A percentile compares a stretch with the other conserved stretches of the same genome.
These are phyloP conservation scores for Vanrija pseudolonga DNA, from an alignment of 1,284 basidiomycete genomes.

Conservation along the genomic window DNA sequence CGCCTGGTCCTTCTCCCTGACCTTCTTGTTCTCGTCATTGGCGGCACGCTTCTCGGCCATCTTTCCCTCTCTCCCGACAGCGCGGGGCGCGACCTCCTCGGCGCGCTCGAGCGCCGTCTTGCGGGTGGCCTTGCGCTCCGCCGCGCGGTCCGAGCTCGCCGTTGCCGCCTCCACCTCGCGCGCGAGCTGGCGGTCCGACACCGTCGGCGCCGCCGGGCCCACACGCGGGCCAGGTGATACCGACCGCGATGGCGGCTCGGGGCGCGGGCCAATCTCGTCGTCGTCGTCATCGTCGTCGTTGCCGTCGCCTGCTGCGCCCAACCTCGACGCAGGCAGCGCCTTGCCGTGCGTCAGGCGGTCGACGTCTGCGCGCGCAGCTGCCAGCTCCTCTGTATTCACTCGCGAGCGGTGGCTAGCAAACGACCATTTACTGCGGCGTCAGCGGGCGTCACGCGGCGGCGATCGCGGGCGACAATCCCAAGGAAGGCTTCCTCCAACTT, in stretches of 20 bases:
- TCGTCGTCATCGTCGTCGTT: slow-evolving; percentile 9
- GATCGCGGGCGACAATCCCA: not conserved
- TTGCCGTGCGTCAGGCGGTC: slow-evolving; percentile 12
- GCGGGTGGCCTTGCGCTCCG: slow-evolving; percentile 26
- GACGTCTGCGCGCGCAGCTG: slow-evolving; percentile 9
- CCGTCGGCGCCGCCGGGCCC: slow-evolving; percentile 28
- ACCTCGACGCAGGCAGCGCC: not conserved
- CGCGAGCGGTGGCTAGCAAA: slow-evolving; percentile 32
- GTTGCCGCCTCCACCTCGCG: slow-evolving; percentile 28
- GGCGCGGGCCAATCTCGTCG: slow-evolving; percentile 3
- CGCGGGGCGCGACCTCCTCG: slow-evolving; percentile 41
- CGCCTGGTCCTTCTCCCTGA: slow-evolving; percentile 40
- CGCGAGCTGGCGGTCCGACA: slow-evolving; percentile 41
- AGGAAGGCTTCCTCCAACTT: not conserved
- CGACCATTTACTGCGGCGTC: slow-evolving; percentile 33
- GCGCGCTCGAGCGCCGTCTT: slow-evolving; percentile 28
- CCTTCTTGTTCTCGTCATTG: slow-evolving; percentile 42
- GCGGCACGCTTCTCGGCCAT: slow-evolving; percentile 43
- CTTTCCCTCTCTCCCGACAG: slow-evolving; percentile 40
- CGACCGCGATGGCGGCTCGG: not conserved
- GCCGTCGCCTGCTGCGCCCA: not conserved
- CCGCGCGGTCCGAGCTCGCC: slow-evolving; percentile 7
- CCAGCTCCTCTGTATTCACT: slow-evolving; percentile 23
- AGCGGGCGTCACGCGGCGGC: not conserved
- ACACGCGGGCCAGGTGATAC: slow-evolving; percentile 6